Evolutionary conservation across 2,329 filamentous ascomycete species (phyloP).

Genomic region (Ilyonectria robusta): DNA sequence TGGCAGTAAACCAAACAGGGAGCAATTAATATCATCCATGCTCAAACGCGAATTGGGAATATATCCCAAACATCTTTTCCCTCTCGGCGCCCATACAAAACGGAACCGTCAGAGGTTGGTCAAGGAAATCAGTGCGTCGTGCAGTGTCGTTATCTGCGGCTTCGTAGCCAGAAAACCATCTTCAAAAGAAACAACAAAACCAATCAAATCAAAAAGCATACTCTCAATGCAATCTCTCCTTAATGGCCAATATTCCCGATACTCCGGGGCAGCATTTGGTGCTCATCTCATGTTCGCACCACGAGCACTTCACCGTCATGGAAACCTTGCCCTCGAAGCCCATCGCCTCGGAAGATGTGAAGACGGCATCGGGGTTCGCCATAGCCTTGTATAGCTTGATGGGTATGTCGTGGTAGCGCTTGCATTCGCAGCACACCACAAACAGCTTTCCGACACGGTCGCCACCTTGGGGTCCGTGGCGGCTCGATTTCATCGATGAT

Average conservation of each 20-base stretch:
- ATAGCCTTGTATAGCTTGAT: conserved; percentile 75
- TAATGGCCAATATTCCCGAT: conserved; percentile 75
- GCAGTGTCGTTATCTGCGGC: conserved; percentile 31
- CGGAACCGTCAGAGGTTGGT: background rate
- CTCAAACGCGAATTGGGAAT: conserved; percentile 11
- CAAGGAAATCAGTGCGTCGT: conserved; percentile 34
- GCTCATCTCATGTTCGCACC: conserved; percentile 81
- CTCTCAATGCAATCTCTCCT: conserved; percentile 70
- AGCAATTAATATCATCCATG: conserved; percentile 17
- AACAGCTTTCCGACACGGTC: conserved; percentile 73
- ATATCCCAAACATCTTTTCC: conserved; percentile 24
- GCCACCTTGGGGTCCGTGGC: conserved; percentile 36
- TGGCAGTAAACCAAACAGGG: conserved; percentile 14
- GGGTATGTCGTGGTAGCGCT: conserved; percentile 77
- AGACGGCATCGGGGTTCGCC: conserved; percentile 69
- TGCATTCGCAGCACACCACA: conserved; percentile 75
- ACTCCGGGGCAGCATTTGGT: conserved; percentile 78
- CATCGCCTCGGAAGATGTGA: conserved; percentile 62
- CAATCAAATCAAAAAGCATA: background rate
- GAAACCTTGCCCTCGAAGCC: conserved; percentile 71
- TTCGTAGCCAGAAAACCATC: conserved; percentile 11
- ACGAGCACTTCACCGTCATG: conserved; percentile 77
- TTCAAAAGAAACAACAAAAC: conserved; percentile 8
- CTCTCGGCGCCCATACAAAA: conserved; percentile 22
- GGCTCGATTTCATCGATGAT: conserved; percentile 30